Percentiles rank a stretch among this genome's conserved stretches.
phyloP scores from a whole-genome alignment of 805 yeast genomes.

The Kazachstania bromeliacearum region DNA sequence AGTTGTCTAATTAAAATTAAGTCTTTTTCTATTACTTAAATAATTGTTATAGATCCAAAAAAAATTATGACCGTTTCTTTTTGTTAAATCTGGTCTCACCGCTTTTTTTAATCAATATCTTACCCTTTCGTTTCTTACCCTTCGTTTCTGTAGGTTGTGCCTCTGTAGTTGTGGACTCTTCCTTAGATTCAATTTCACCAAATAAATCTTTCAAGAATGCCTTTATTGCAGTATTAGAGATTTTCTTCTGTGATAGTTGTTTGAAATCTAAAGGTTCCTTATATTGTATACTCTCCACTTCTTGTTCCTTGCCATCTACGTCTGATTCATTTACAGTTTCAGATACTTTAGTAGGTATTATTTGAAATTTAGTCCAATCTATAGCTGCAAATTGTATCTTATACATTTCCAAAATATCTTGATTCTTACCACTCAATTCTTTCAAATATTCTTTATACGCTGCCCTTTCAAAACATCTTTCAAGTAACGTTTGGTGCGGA shows the following conservation, averaged over 20 bases:
- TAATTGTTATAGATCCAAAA: too few relatives aligned
- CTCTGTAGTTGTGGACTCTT: neutral
- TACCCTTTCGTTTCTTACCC: conserved; percentile 34
- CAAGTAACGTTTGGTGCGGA: conserved; percentile 1
- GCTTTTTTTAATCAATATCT: conserved; percentile 48
- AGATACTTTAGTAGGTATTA: conserved; percentile 43
- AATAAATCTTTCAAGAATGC: conserved; percentile 1
- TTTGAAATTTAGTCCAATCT: conserved; percentile 79
- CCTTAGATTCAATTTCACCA: neutral
- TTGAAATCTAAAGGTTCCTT: conserved; percentile 25
- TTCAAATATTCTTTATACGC: conserved; percentile 35
- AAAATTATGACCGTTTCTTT: too few relatives aligned
- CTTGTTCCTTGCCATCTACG: conserved; percentile 48
- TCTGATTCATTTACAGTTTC: too few relatives aligned
- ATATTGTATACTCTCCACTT: conserved; percentile 40
- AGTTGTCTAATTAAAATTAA: too few relatives aligned
- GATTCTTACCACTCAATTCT: conserved; percentile 30
- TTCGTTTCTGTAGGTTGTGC: conserved; percentile 3
- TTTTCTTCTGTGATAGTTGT: conserved; percentile 4
- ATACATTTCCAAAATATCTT: conserved; percentile 27
- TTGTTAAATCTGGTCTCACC: conserved; percentile 52
- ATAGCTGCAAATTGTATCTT: conserved; percentile 58
- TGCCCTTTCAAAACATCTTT: conserved; percentile 45
- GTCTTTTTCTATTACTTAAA: too few relatives aligned
- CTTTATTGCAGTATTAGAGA: neutral